Evolutionary conservation across 345 rosid species (phyloP).

Genomic region (Lepidium africanum): DNA sequence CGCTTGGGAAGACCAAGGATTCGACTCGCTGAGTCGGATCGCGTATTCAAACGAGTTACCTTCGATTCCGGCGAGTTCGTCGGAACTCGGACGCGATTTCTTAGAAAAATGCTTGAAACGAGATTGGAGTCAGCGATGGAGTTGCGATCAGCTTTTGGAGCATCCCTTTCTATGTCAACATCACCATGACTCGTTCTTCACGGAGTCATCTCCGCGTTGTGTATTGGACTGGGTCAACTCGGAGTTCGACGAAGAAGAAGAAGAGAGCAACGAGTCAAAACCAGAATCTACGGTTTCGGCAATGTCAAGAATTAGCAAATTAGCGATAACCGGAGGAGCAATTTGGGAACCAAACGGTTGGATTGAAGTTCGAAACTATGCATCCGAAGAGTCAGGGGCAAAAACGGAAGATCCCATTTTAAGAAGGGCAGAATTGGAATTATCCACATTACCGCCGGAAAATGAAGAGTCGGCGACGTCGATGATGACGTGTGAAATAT

Average conservation of each 20-base stretch:
- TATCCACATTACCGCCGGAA: not conserved
- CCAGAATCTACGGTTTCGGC: constrained; percentile 9
- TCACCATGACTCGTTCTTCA: not conserved
- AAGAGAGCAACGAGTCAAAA: not conserved
- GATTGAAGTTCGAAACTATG: constrained; percentile 33
- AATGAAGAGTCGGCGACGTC: constrained; percentile 2
- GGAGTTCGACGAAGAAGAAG: constrained; percentile 33
- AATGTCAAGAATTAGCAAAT: constrained; percentile 33
- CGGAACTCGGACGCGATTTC: constrained; percentile 55
- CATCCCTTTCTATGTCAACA: constrained; percentile 53
- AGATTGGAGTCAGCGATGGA: constrained; percentile 52
- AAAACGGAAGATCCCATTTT: constrained; percentile 18
- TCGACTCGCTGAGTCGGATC: constrained; percentile 44
- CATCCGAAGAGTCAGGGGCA: constrained; percentile 6
- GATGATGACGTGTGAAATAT: constrained; percentile 9
- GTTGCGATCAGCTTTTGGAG: constrained; percentile 56
- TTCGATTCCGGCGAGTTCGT: constrained; percentile 34
- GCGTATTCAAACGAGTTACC: constrained; percentile 53
- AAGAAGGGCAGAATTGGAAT: constrained; percentile 17
- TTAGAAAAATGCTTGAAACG: constrained; percentile 51
- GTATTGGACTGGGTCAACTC: constrained; percentile 52
- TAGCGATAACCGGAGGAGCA: constrained; percentile 30
- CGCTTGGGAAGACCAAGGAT: constrained; percentile 61
- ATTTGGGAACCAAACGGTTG: constrained; percentile 61
- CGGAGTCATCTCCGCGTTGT: constrained; percentile 66